Evolutionary conservation across 179 eudicot species (phyloP), one percentile per base, ranked within the genome.

Genomic region (Spergularia azorica): DNA sequence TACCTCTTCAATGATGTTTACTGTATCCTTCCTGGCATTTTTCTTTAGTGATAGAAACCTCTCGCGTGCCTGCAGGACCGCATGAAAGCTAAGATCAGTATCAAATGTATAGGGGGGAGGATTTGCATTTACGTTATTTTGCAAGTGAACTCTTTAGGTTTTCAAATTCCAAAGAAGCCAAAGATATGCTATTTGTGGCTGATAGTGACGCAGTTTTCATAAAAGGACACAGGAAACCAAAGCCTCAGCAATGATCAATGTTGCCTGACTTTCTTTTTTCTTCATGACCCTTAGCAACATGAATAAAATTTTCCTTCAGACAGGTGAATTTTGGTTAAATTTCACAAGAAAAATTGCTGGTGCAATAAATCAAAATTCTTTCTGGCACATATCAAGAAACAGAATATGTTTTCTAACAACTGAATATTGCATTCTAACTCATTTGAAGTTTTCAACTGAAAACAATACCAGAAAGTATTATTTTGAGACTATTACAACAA

Each of bases 1-100:
- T 86, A 95, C 98, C 98, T 95, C 93, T 79, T 95, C 96, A 63
- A 87, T 58, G 60, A 86, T 80, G 77, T 90, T 80, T 75, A 88
- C 93, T 81, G 88, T 77, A 85, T 95, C 98, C 78, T 84, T 83
- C 83, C 89, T 84, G 50, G 98, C 78, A 73, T 87, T 91, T 90
- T 88, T 95, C 76, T 92, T 87, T 73, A 95, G 76, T 54, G 98
- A 86, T 68, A 92, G 79, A 82, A 81, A 89, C 79, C 89, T 90
- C 71, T 95, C 98, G 41, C 97, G 93, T 2, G 89, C 92, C 98
- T 95, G 82, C 71, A 56, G 74, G 48, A 79, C 64, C 77, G 46
- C 52, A 79, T 68, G 57, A 57, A 55, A 78, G 41, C 57, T 39
- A 38, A 2, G 6, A 32, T 51, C 48, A 74, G 79, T 46, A 39